phyloP scores from a whole-genome alignment of 257 asterid genomes.

The Jacaranda copaia region DNA sequence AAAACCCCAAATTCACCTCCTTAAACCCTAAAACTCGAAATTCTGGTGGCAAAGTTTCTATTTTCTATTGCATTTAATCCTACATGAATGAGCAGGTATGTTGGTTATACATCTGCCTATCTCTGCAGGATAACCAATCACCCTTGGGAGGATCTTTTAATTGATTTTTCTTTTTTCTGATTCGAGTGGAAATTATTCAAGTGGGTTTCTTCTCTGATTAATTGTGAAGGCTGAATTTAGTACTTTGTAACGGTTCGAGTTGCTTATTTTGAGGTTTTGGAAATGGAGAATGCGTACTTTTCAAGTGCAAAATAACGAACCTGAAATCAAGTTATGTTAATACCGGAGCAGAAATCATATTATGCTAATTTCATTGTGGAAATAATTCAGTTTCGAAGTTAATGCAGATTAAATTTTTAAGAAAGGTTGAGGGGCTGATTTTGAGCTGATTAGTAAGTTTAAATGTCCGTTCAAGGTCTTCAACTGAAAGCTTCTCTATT shows the following conservation, averaged over 20 bases:
- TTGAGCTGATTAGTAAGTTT: background rate
- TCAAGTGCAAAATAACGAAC: no score
- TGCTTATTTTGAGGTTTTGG: no score
- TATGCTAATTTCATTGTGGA: background rate
- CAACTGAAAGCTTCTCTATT: background rate
- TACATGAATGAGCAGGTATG: constrained; percentile 43
- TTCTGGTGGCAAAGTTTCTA: constrained; percentile 4
- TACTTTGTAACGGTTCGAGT: no score
- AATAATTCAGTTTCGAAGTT: background rate
- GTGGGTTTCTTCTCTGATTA: no score
- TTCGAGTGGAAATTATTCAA: no score
- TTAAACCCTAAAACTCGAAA: constrained; percentile 14
- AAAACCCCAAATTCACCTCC: background rate
- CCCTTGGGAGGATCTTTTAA: background rate
- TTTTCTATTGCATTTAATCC: constrained; percentile 9
- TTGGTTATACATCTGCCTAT: background rate
- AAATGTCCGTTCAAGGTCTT: background rate
- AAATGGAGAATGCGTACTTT: no score
- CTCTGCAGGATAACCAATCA: background rate
- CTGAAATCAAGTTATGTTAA: no score
- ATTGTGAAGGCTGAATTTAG: no score
- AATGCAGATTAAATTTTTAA: background rate
- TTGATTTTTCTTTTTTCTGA: background rate
- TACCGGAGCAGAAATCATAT: no score
- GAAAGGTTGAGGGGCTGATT: background rate